Evolutionary conservation across 1,139 yeast species (phyloP), one percentile per base, ranked within the genome.

Genomic region (Yamadazyma dendronema): DNA sequence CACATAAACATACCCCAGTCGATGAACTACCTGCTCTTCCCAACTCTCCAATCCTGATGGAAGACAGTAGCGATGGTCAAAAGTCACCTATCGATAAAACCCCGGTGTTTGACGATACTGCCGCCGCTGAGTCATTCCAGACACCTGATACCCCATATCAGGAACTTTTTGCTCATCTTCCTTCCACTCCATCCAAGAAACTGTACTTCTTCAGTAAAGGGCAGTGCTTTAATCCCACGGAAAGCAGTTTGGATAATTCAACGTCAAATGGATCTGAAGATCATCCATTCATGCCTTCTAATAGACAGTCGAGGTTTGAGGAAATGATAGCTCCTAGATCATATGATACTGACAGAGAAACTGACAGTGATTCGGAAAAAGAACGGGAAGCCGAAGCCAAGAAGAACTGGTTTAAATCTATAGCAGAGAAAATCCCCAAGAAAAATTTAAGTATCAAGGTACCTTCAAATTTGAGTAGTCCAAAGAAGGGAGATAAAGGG

Each of bases 141-240:
- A 39, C 44, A 1, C 42, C 44, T 2, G 34, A 25, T 10, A 36
- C 42, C 5, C 40, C 40, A 10, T 25, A 26, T 16, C 35, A 17
- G 25, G 42, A 17, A 8, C 11, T 22, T 2, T 35, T 35, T 21
- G 4, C 33, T 12, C 27, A 21, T 11, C 3, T 31, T n/a, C 34
- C 38, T 4, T 17, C 22, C n/a, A 16, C 30, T 4, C 23, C 33
- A 7, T 24, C 33, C 12, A 17, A 22, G 14, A 37, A 33, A 14
- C 31, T 28, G 8, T 30, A 30, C 24, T 10, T 12, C 10, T 39
- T 36, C 28, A 27, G 17, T 3, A n/a, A 28, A 8, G 17, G 17
- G 5, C 10, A 13, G 5, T 24, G 13, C 27, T 19, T 19, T 9
- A 19, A 19, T 19, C 9, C 22, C 22, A 19, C 22, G 6, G 22